A percentile compares a stretch with the other conserved stretches of the same genome.
These are phyloP conservation scores for Penicillium janthinellum DNA, from an alignment of 2,329 filamentous ascomycete species.

Conservation along the genomic window DNA sequence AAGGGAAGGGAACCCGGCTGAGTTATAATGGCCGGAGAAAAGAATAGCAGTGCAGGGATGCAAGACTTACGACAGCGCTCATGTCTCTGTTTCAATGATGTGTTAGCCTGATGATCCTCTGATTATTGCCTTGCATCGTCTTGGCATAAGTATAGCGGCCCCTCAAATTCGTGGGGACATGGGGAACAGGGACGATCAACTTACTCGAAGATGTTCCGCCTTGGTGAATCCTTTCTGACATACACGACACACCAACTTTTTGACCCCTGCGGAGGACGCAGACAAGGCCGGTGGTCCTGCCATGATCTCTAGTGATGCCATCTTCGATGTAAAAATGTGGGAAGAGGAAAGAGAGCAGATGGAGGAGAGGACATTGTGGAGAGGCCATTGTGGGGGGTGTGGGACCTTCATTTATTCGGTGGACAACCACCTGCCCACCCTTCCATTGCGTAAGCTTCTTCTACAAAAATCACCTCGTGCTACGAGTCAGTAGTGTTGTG, in stretches of 20 bases:
- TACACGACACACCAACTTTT: slow-evolving; percentile 40
- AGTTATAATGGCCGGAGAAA: not conserved
- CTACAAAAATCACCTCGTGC: no score
- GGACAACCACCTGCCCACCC: not conserved
- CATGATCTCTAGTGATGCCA: slow-evolving; percentile 17
- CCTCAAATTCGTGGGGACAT: slow-evolving; percentile 18
- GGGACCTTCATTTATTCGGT: slow-evolving; percentile 12
- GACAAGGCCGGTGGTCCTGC: slow-evolving; percentile 6
- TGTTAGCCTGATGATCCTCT: slow-evolving; percentile 5
- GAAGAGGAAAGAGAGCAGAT: not conserved
- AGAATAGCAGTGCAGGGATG: not conserved
- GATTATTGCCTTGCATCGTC: not conserved
- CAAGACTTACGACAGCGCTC: slow-evolving; percentile 45
- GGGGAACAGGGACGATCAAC: slow-evolving; percentile 6
- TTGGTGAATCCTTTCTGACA: slow-evolving; percentile 48
- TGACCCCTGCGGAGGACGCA: slow-evolving; percentile 19
- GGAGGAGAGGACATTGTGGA: slow-evolving; percentile 15
- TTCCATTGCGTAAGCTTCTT: no score
- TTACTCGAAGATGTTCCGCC: slow-evolving; percentile 45
- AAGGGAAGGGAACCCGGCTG: not conserved
- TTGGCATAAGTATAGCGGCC: slow-evolving; percentile 7
- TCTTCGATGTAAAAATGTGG: slow-evolving; percentile 4
- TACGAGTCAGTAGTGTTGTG: no score
- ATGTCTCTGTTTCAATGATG: slow-evolving; percentile 39
- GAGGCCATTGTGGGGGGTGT: slow-evolving; percentile 31